These are phyloP conservation scores for Globisporangium solare DNA, from an alignment of 352 stramenopile species.

Conservation along the genomic window DNA sequence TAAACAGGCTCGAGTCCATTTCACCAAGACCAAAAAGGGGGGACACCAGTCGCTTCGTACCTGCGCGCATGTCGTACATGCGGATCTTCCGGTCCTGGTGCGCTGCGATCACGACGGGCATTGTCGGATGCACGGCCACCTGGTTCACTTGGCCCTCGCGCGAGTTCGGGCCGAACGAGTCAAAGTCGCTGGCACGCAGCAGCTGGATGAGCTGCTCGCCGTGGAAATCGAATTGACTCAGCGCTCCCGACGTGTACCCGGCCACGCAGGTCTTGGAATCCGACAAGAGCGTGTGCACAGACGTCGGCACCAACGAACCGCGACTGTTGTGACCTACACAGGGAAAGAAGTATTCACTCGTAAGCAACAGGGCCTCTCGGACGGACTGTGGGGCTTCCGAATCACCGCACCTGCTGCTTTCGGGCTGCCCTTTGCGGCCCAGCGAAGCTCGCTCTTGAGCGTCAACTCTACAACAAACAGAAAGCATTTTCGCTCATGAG, in stretches of 20 bases:
- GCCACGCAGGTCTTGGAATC: constrained; percentile 80
- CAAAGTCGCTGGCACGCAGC: constrained; percentile 57
- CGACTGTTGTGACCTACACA: constrained; percentile 37
- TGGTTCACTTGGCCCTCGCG: constrained; percentile 76
- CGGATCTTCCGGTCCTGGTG: constrained; percentile 82
- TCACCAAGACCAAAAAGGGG: not conserved
- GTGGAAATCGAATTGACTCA: constrained; percentile 76
- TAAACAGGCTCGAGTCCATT: not conserved
- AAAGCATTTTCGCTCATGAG: too few species aligned
- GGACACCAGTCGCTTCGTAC: constrained; percentile 14
- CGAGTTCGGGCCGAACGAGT: constrained; percentile 44
- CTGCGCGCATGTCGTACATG: constrained; percentile 84
- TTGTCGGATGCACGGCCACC: constrained; percentile 73
- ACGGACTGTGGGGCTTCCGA: not conserved
- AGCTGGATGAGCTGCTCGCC: constrained; percentile 77
- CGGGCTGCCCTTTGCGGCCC: constrained; percentile 44
- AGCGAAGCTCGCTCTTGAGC: constrained; percentile 72
- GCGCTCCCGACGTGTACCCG: constrained; percentile 63
- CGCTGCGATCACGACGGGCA: constrained; percentile 76
- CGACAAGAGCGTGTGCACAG: constrained; percentile 60
- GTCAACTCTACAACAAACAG: constrained; percentile 42
- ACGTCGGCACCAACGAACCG: constrained; percentile 64
- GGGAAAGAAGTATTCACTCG: not conserved
- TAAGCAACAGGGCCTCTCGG: not conserved
- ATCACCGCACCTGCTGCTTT: constrained; percentile 36